phyloP scores from a whole-genome alignment of 1,139 yeast species.

The Lodderomyces jiufengensis region DNA sequence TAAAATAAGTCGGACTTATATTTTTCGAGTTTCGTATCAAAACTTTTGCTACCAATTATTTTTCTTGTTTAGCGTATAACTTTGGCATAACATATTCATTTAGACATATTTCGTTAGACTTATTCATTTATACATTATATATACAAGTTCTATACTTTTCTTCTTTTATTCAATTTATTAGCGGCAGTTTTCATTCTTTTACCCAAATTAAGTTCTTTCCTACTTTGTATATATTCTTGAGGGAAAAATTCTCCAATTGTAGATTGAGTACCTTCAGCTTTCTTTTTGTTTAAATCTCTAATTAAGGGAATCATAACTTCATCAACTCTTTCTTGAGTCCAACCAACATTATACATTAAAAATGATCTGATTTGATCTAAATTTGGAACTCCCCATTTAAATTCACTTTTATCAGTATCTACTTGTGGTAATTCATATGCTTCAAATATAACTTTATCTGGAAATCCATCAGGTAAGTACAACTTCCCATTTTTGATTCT shows the following conservation, averaged over 20 bases:
- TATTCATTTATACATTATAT: too few relatives aligned
- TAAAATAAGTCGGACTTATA: neutral
- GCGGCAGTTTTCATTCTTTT: slow-evolving; percentile 62
- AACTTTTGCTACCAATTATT: neutral
- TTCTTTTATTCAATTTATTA: slow-evolving; percentile 37
- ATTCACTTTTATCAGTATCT: slow-evolving; percentile 70
- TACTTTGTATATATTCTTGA: slow-evolving; percentile 40
- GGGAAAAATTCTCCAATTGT: slow-evolving; percentile 62
- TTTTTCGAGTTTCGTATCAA: neutral
- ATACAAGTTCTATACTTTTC: slow-evolving; percentile 10
- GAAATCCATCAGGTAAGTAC: slow-evolving; percentile 62
- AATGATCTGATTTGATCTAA: slow-evolving; percentile 72
- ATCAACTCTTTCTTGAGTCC: slow-evolving; percentile 76
- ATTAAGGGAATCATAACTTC: slow-evolving; percentile 88
- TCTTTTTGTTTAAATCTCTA: slow-evolving; percentile 65
- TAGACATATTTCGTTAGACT: too few relatives aligned
- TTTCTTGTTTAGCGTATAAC: too few relatives aligned
- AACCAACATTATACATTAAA: slow-evolving; percentile 70
- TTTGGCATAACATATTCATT: too few relatives aligned
- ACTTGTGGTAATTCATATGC: slow-evolving; percentile 83
- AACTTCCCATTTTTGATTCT: slow-evolving; percentile 59
- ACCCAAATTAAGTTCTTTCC: slow-evolving; percentile 48
- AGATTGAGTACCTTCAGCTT: slow-evolving; percentile 51
- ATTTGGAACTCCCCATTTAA: slow-evolving; percentile 90
- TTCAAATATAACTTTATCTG: slow-evolving; percentile 61